A percentile compares a stretch with the other conserved stretches of the same genome.
Evolutionary conservation across 768 basidiomycete species (phyloP).

Genomic region (Hygrocybe coccinea): DNA sequence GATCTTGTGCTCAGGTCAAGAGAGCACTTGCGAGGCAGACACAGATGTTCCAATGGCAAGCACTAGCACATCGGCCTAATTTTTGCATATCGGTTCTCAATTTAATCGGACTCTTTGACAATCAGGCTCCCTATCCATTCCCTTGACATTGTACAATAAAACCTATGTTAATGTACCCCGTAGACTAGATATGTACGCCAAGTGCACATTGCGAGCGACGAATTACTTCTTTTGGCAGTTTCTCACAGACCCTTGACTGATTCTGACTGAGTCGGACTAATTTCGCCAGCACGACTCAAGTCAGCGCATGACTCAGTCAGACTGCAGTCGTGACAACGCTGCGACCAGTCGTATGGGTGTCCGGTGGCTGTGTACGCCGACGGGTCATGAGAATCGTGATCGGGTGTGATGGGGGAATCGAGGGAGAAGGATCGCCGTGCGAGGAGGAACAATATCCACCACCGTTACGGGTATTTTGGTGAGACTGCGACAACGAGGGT

Average conservation of each 20-base stretch:
- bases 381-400: too few species aligned
- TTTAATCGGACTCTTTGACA: too few species aligned
- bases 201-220: neutral
- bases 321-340: conserved; percentile 1
- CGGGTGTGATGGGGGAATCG: too few species aligned
- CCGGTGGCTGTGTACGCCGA: too few species aligned
- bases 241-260: conserved; percentile 1
- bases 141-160: neutral
- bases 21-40: neutral
- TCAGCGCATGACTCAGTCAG: neutral
- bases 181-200: neutral
- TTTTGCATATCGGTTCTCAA: neutral
- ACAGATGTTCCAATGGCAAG: neutral
- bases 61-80: neutral
- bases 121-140: neutral
- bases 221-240: too few species aligned
- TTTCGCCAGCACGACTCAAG: neutral
- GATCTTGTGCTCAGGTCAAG: conserved; percentile 5
- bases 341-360: too few species aligned
- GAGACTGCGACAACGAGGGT: too few species aligned
- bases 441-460: too few species aligned
- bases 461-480: too few species aligned
- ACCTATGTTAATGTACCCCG: too few species aligned
- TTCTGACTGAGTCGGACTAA: neutral
- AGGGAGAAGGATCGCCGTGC: too few species aligned